phyloP scores from a whole-genome alignment of 2,329 filamentous ascomycete genomes.

The Purpureocillium takamizusanense region DNA sequence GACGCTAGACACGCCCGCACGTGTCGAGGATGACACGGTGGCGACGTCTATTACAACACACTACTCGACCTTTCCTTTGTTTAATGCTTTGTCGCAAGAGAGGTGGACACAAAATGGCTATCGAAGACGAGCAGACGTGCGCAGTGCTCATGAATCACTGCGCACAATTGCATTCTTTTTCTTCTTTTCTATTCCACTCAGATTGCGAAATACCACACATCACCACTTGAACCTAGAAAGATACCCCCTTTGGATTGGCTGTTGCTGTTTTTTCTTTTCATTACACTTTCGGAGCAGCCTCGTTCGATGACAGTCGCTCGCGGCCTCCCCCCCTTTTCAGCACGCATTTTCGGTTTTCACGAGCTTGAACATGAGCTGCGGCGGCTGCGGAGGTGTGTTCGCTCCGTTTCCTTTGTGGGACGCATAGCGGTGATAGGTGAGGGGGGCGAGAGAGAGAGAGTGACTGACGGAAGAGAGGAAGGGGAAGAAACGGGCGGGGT shows the following conservation, averaged over 20 bases:
- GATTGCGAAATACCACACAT: slow-evolving; percentile 16
- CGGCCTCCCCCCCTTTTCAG: too few relatives aligned
- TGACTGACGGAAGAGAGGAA: too few relatives aligned
- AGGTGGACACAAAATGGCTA: neutral
- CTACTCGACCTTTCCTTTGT: slow-evolving; percentile 2
- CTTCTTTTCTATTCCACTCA: slow-evolving; percentile 8
- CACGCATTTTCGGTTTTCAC: too few relatives aligned
- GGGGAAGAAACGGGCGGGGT: too few relatives aligned
- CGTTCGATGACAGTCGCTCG: neutral
- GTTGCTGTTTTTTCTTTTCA: slow-evolving; percentile 12
- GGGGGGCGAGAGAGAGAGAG: slow-evolving; percentile 1
- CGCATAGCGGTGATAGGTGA: neutral
- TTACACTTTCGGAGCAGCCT: too few relatives aligned
- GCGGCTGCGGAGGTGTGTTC: neutral
- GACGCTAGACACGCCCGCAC: neutral
- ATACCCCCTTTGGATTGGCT: slow-evolving; percentile 28
- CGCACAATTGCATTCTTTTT: neutral
- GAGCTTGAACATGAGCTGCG: neutral
- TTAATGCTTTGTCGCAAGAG: neutral
- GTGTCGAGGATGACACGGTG: neutral
- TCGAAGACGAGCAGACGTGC: neutral
- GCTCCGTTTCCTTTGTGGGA: neutral
- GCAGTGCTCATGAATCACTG: neutral
- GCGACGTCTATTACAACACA: neutral
- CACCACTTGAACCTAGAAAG: slow-evolving; percentile 21